Percentiles rank a stretch among this genome's conserved stretches.
These are phyloP conservation scores for Neonectria sp. DNA, from an alignment of 2,329 filamentous ascomycete genomes.

Conservation along the genomic window DNA sequence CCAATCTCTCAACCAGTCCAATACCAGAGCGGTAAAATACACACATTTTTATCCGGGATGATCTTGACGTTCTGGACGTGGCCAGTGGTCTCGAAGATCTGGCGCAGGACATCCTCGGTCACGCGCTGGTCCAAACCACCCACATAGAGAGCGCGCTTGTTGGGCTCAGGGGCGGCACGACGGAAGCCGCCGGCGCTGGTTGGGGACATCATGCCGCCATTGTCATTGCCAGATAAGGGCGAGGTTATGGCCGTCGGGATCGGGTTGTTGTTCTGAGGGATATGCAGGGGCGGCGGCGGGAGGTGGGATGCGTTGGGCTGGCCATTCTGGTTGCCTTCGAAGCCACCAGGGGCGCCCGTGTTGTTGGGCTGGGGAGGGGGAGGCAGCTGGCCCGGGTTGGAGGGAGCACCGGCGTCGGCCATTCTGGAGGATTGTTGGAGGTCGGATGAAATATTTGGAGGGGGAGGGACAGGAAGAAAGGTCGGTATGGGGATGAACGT, in stretches of 20 bases:
- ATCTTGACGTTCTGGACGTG: slow-evolving; percentile 99
- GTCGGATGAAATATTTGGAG: slow-evolving; percentile 34
- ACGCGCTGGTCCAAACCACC: slow-evolving; percentile 95
- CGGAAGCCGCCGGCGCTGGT: slow-evolving; percentile 86
- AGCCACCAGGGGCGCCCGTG: slow-evolving; percentile 82
- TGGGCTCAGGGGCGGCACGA: slow-evolving; percentile 95
- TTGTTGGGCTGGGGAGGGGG: slow-evolving; percentile 78
- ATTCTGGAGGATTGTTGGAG: slow-evolving; percentile 64
- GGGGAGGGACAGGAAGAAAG: slow-evolving; percentile 32
- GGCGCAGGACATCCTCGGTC: slow-evolving; percentile 94
- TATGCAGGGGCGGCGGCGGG: slow-evolving; percentile 92
- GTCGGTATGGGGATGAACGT: slow-evolving; percentile 38
- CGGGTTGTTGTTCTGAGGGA: slow-evolving; percentile 96
- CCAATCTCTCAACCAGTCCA: neutral
- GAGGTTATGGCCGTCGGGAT: slow-evolving; percentile 94
- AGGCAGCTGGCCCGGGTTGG: slow-evolving; percentile 76
- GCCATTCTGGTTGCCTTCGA: slow-evolving; percentile 80
- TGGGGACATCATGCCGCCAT: slow-evolving; percentile 84
- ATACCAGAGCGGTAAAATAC: slow-evolving; percentile 54
- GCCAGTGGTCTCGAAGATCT: slow-evolving; percentile 98
- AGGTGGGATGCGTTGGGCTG: slow-evolving; percentile 83
- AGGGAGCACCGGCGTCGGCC: slow-evolving; percentile 81
- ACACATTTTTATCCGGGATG: slow-evolving; percentile 99
- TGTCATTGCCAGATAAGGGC: slow-evolving; percentile 79
- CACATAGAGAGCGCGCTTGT: slow-evolving; percentile 97